phyloP scores from a whole-genome alignment of 2,329 filamentous ascomycete species.

The Thielaviopsis musarum region DNA sequence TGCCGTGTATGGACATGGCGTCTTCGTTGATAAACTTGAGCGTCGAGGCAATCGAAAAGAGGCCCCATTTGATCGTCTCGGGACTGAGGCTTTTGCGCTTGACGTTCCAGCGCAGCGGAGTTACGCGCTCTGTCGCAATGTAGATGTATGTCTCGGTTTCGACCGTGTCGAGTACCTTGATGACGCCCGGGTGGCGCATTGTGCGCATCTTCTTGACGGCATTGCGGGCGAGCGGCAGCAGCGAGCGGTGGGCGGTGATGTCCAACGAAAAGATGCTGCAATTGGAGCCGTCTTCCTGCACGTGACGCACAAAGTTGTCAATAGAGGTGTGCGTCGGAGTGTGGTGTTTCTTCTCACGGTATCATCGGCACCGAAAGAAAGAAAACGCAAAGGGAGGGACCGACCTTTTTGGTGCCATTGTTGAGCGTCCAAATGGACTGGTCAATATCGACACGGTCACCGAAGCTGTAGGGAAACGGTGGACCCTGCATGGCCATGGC shows the following conservation, averaged over 20 bases:
- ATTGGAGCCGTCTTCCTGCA: constrained; percentile 75
- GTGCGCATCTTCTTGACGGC: constrained; percentile 87
- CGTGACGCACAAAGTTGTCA: not conserved
- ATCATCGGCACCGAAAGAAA: not conserved
- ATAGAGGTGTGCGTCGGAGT: not conserved
- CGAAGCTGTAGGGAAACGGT: constrained; percentile 81
- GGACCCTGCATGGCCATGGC: constrained; percentile 80
- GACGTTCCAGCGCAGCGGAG: constrained; percentile 77
- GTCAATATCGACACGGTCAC: constrained; percentile 80
- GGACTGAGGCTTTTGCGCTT: constrained; percentile 73
- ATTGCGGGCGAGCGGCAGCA: constrained; percentile 77
- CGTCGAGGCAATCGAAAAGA: constrained; percentile 76
- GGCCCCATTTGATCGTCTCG: constrained; percentile 93
- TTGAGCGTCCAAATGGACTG: constrained; percentile 93
- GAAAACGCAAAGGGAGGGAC: constrained; percentile 14
- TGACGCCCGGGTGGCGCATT: constrained; percentile 80
- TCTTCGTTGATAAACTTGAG: constrained; percentile 94
- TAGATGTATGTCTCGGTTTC: constrained; percentile 95
- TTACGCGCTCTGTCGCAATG: constrained; percentile 81
- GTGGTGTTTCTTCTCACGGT: not conserved
- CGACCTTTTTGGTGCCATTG: constrained; percentile 81
- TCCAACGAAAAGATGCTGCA: constrained; percentile 98
- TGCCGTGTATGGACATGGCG: constrained; percentile 79
- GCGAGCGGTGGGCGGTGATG: constrained; percentile 59
- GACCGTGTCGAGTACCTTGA: constrained; percentile 85